phyloP scores from a whole-genome alignment of 768 basidiomycete species.

The Chalciporus sphaerocephalus region DNA sequence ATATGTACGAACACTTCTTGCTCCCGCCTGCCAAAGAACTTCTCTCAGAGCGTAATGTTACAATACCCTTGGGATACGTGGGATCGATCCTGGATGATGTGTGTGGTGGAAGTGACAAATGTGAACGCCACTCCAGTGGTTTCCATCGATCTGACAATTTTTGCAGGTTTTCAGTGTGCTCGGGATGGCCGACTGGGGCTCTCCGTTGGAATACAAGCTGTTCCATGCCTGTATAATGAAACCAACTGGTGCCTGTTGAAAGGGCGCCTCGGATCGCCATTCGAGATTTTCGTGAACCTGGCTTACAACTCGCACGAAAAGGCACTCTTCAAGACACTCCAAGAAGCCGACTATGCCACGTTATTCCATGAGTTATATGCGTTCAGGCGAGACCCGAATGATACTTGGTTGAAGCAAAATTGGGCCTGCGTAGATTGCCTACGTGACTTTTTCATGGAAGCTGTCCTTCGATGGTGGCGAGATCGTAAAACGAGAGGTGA shows the following conservation, averaged over 20 bases:
- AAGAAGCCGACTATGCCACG: conserved; percentile 1
- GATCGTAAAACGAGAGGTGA: conserved; percentile 8
- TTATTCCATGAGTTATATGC: conserved; percentile 10
- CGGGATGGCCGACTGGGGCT: not conserved
- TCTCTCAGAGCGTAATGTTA: conserved; percentile 5
- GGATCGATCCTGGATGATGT: conserved; percentile 16
- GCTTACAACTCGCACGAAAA: conserved; percentile 1
- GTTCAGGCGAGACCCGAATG: conserved; percentile 1
- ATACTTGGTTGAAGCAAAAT: conserved; percentile 6
- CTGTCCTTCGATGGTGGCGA: conserved; percentile 13
- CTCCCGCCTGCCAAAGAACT: not conserved
- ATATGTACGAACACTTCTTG: conserved; percentile 3
- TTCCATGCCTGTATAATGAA: conserved; percentile 12
- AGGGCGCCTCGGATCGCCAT: not conserved
- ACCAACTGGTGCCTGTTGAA: conserved; percentile 14
- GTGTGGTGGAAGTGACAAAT: conserved; percentile 4
- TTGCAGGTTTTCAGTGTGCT: conserved; percentile 8
- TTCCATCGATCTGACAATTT: not conserved
- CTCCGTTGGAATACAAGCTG: not conserved
- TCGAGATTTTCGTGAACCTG: conserved; percentile 1
- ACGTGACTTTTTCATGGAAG: conserved; percentile 2
- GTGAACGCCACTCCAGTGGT: not conserved
- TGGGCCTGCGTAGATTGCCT: conserved; percentile 9
- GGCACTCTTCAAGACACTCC: conserved; percentile 6
- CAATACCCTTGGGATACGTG: conserved; percentile 1